phyloP scores from a whole-genome alignment of 1,139 yeast species.

The Lodderomyces theae region DNA sequence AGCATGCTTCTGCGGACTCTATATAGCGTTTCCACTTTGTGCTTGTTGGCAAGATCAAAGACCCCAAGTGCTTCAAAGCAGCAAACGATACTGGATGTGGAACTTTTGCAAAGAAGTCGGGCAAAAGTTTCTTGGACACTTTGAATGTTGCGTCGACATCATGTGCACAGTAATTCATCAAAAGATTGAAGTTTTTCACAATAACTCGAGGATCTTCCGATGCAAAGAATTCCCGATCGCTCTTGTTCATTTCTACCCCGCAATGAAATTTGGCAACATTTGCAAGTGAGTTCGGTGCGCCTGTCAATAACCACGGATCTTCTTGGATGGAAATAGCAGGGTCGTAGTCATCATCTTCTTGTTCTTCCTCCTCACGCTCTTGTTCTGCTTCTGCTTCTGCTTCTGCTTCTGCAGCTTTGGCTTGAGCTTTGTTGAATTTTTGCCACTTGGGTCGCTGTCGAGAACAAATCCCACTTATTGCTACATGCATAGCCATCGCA shows the following conservation, averaged over 20 bases:
- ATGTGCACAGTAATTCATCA: constrained; percentile 78
- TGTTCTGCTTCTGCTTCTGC: constrained; percentile 25
- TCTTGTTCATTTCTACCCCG: constrained; percentile 63
- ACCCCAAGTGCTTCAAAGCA: constrained; percentile 73
- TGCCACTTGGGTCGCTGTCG: constrained; percentile 83
- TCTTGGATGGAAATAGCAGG: constrained; percentile 22
- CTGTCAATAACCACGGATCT: constrained; percentile 78
- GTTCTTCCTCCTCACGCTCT: constrained; percentile 15
- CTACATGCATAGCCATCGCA: constrained; percentile 91
- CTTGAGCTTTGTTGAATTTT: constrained; percentile 49
- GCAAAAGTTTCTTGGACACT: constrained; percentile 68
- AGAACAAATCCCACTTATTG: constrained; percentile 90
- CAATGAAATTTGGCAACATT: constrained; percentile 84
- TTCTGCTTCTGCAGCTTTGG: constrained; percentile 26
- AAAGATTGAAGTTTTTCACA: constrained; percentile 52
- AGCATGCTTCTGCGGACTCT: constrained; percentile 63
- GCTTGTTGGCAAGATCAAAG: constrained; percentile 80
- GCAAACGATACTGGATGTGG: constrained; percentile 97
- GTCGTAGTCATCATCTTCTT: constrained; percentile 20
- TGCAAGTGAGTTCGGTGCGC: constrained; percentile 77
- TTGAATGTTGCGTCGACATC: constrained; percentile 78
- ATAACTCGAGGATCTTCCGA: constrained; percentile 54
- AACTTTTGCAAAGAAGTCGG: constrained; percentile 60
- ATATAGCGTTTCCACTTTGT: constrained; percentile 71
- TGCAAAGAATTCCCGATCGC: constrained; percentile 62